Evolutionary conservation across 2,329 filamentous ascomycete genomes (phyloP), one percentile per base, ranked within the genome.

Genomic region (Dactylonectria estremocensis): DNA sequence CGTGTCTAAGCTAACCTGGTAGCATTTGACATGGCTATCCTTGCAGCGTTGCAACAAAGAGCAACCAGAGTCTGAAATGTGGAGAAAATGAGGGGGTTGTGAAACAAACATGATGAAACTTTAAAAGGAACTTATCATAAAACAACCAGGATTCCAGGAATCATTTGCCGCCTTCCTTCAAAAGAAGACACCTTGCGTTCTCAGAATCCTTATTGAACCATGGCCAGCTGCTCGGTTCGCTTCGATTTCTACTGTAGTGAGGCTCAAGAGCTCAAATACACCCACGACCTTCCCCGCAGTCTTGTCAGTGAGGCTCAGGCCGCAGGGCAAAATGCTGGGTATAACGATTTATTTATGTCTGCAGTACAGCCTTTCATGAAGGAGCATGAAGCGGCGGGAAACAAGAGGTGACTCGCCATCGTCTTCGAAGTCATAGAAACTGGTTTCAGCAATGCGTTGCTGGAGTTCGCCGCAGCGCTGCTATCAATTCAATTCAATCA

Each of bases 181-280:
- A 52, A 31, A 31, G 48, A 52, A 52, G 48, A 31, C 48, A 31
- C 24, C 31, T 52, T 52, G 20, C 6, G 22, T 31, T 52, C 48
- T 31, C 24, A 31, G 37, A 40, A 40, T 40, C 37, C 37, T 40
- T 16, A 40, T 40, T 40, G 14, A 35, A 40, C 50, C 10, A 62
- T 62, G 60, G 43, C 52, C 8, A 56, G 37, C 52, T 40, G 50
- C 24, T 16, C 60, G 31, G 40, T 62, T 31, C 50, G 40, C 8
- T 55, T 62, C 37, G 50, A 56, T 18, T 62, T 62, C 18, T 56
- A 56, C 52, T 62, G 60, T 20, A 52, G 53, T 18, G 60, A 56
- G 18, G 28, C 53, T n/a, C 43, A 62, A 37, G 60, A 62, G 40
- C 60, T n/a, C n/a, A n/a, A n/a, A n/a, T n/a, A n/a, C n/a, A n/a